phyloP scores from a whole-genome alignment of 768 basidiomycete species.

The Suillus occidentalis region DNA sequence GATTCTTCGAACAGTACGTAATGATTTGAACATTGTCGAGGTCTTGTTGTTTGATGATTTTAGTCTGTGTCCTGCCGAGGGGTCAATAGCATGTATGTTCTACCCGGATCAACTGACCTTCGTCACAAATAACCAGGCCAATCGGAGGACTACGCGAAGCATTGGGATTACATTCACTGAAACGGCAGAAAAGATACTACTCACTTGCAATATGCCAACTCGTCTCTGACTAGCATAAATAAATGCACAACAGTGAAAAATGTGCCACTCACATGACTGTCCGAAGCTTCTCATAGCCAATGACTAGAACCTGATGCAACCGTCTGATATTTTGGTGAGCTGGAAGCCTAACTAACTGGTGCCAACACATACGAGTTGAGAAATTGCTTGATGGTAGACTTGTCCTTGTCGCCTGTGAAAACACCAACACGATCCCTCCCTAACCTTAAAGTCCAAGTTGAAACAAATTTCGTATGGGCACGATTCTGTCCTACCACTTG shows the following conservation, averaged over 20 bases:
- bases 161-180: background rate
- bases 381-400: constrained; percentile 64
- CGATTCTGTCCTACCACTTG: constrained; percentile 72
- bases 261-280: constrained; percentile 66
- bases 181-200: constrained; percentile 29
- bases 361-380: constrained; percentile 60
- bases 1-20: constrained; percentile 74
- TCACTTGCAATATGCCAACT: constrained; percentile 65
- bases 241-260: constrained; percentile 7
- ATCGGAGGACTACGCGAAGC: constrained; percentile 69
- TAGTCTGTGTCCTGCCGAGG: constrained; percentile 74
- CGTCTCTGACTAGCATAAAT: constrained; percentile 37
- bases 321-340: constrained; percentile 41
- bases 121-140: constrained; percentile 92
- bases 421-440: constrained; percentile 57
- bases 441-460: constrained; percentile 38
- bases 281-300: constrained; percentile 90
- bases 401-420: constrained; percentile 60
- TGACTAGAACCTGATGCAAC: constrained; percentile 83
- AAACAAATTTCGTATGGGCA: constrained; percentile 10
- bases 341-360: background rate
- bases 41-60: constrained; percentile 94
- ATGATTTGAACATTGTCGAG: constrained; percentile 75
- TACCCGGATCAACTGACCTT: constrained; percentile 50
- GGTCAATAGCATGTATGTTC: background rate